Conservation (phyloP, 257 asterid species). For the Primulina tabacum region DNA sequence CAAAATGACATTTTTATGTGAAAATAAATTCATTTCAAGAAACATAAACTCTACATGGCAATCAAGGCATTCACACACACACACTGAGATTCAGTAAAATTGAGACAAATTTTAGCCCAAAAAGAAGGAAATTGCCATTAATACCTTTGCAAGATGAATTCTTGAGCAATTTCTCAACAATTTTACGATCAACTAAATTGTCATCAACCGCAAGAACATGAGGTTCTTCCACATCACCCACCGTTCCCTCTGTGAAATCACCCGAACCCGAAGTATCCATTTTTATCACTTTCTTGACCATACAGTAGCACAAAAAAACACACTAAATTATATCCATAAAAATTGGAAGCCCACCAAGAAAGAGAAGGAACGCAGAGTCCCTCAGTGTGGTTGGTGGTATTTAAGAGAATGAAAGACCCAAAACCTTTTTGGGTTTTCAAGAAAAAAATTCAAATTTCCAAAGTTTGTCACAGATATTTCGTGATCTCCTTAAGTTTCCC, state of each 20-base stretch:
- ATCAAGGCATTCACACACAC: background rate
- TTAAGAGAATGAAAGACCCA: conserved; percentile 21
- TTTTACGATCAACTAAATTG: conserved; percentile 50
- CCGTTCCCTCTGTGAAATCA: conserved; percentile 2
- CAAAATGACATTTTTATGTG: background rate
- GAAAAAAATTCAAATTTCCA: conserved; percentile 18
- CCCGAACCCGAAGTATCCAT: conserved; percentile 25
- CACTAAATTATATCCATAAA: background rate
- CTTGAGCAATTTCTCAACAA: conserved; percentile 56
- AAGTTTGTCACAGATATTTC: conserved; percentile 41
- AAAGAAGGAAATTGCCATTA: background rate
- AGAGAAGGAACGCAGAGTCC: conserved; percentile 2
- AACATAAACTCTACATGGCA: background rate
- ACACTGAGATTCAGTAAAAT: background rate
- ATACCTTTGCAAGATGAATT: conserved; percentile 65
- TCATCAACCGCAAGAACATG: conserved; percentile 75
- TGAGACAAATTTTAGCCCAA: background rate
- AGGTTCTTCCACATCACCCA: conserved; percentile 31
- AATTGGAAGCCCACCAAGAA: background rate
- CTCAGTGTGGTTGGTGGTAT: conserved; percentile 28
- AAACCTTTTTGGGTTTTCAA: conserved; percentile 25
- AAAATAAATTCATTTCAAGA: background rate
- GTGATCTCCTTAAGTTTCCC: conserved; percentile 39
- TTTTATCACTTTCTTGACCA: background rate
- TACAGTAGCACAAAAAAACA: background rate